These are phyloP conservation scores for Trichoderma sp. DNA, from an alignment of 2,329 filamentous ascomycete genomes.

Conservation along the genomic window DNA sequence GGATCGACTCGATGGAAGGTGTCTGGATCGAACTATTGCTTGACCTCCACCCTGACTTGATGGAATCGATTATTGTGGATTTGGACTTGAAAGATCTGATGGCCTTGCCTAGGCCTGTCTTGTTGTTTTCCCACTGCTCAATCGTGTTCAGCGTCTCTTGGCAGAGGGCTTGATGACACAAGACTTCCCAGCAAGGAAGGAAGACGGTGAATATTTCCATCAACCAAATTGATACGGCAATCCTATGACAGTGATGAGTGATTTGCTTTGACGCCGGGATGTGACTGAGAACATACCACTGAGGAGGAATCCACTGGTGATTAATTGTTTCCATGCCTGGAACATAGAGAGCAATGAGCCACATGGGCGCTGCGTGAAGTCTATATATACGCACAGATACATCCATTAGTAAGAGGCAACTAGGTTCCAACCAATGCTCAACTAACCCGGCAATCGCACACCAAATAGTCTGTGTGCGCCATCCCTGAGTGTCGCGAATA, in stretches of 20 bases:
- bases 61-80: conserved; percentile 28
- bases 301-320: conserved; percentile 52
- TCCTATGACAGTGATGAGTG: conserved; percentile 25
- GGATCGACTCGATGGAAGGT: conserved; percentile 40
- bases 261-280: conserved; percentile 31
- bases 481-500: conserved; percentile 63
- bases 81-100: conserved; percentile 24
- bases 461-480: conserved; percentile 58
- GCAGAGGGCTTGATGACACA: conserved; percentile 39
- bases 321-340: conserved; percentile 51
- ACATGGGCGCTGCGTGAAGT: conserved; percentile 62
- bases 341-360: conserved; percentile 55
- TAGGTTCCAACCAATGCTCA: neutral
- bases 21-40: conserved; percentile 31
- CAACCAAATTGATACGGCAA: conserved; percentile 53
- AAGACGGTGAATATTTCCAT: conserved; percentile 61
- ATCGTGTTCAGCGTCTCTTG: conserved; percentile 45
- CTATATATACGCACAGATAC: conserved; percentile 31
- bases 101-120: conserved; percentile 25
- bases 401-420: neutral
- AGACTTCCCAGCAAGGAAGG: conserved; percentile 58
- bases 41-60: conserved; percentile 32
- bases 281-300: conserved; percentile 52
- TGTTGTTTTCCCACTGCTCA: conserved; percentile 42
- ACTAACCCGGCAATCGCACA: conserved; percentile 44